Evolutionary conservation across 257 asterid species (phyloP).

Genomic region (Ilex aquifolium): DNA sequence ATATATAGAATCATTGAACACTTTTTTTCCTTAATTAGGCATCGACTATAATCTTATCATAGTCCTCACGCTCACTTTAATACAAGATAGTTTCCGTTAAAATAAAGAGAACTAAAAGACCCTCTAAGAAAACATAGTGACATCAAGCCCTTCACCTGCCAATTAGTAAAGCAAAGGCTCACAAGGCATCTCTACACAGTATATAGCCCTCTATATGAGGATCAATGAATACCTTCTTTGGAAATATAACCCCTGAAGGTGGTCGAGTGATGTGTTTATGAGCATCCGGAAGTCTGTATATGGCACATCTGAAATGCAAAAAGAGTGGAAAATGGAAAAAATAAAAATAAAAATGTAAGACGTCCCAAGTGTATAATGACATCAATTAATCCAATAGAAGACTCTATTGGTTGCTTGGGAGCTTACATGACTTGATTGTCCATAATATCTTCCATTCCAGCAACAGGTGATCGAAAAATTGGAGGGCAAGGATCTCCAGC

Average conservation of each 20-base stretch:
- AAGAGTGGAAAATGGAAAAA: conserved; percentile 6
- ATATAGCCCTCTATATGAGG: background rate
- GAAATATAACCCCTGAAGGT: conserved; percentile 72
- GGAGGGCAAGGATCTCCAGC: conserved; percentile 96
- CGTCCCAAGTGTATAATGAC: conserved; percentile 4
- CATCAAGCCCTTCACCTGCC: too few species aligned
- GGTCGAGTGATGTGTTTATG: conserved; percentile 84
- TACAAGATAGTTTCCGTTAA: too few species aligned
- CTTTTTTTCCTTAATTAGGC: too few species aligned
- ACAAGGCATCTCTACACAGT: too few species aligned
- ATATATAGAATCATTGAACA: too few species aligned
- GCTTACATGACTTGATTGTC: conserved; percentile 97
- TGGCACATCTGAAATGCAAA: conserved; percentile 62
- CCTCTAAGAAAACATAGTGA: too few species aligned
- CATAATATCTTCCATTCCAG: conserved; percentile 79
- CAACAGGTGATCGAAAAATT: conserved; percentile 84
- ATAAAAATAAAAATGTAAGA: conserved; percentile 1
- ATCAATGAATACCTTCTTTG: conserved; percentile 51
- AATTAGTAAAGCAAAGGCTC: too few species aligned
- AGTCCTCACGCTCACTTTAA: too few species aligned
- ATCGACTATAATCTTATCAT: too few species aligned
- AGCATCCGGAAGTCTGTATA: conserved; percentile 74
- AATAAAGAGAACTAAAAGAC: too few species aligned
- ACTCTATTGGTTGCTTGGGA: background rate
- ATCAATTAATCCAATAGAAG: conserved; percentile 10